Percentiles rank a stretch among this genome's conserved stretches.
Conservation (phyloP, 495 filamentous ascomycete species). For the Usnea hakonensis region DNA sequence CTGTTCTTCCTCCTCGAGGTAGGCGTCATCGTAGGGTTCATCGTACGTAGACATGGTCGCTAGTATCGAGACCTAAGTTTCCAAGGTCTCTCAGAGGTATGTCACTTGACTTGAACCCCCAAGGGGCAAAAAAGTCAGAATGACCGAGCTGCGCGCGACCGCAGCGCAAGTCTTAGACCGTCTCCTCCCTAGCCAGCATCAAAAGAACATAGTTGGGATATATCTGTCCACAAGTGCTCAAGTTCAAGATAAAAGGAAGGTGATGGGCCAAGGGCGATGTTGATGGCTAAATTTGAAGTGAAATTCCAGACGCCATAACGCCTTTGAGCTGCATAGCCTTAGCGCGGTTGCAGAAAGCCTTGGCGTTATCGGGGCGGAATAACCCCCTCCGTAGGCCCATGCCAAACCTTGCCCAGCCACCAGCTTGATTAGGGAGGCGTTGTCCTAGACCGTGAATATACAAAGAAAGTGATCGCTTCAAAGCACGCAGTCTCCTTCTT, state of each 20-base stretch:
- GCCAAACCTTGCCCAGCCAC: not conserved
- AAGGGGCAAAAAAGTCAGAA: constrained; percentile 1
- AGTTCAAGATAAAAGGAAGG: not conserved
- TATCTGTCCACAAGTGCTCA: not conserved
- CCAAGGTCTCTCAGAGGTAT: not conserved
- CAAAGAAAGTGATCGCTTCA: not conserved
- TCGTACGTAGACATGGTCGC: constrained; percentile 47
- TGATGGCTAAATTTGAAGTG: not conserved
- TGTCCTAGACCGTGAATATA: too few relatives aligned
- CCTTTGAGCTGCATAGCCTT: not conserved
- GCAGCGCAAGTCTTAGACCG: not conserved
- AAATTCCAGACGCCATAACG: not conserved
- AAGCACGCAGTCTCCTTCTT: not conserved
- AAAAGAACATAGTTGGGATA: constrained; percentile 6
- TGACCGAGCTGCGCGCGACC: not conserved
- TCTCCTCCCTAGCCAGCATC: constrained; percentile 2
- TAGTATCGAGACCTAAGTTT: not conserved
- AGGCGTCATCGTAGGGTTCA: constrained; percentile 44
- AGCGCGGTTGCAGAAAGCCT: constrained; percentile 2
- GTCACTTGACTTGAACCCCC: not conserved
- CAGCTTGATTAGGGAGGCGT: too few relatives aligned
- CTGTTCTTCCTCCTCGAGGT: constrained; percentile 57
- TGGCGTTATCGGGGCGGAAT: not conserved
- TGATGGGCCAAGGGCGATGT: not conserved
- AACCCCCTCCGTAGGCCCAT: not conserved